Conservation (phyloP, 805 yeast genomes). For the Candida insectorum region DNA sequence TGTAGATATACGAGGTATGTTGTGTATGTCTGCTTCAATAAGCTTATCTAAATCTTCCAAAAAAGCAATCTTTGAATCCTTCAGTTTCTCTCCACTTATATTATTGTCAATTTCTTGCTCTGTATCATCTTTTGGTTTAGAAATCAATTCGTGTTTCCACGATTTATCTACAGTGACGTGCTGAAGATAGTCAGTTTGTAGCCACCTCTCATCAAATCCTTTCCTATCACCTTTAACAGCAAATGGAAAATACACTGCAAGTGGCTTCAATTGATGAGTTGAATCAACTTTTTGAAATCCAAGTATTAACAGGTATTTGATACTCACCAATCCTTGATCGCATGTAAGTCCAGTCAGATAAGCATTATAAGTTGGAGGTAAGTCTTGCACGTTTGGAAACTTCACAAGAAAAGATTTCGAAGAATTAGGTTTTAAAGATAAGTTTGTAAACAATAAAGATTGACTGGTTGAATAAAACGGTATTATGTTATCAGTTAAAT, state of each 20-base stretch:
- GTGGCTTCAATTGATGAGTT: constrained; percentile 12
- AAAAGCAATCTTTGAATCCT: constrained; percentile 16
- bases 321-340: constrained; percentile 38
- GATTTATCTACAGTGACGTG: constrained; percentile 20
- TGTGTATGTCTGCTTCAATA: constrained; percentile 28
- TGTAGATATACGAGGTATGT: constrained; percentile 31
- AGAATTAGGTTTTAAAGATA: constrained; percentile 16
- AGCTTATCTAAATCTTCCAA: constrained; percentile 29
- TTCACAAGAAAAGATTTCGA: constrained; percentile 18
- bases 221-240: constrained; percentile 21
- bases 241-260: constrained; percentile 35
- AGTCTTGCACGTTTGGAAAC: constrained; percentile 19
- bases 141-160: constrained; percentile 20
- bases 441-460: constrained; percentile 33
- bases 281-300: constrained; percentile 22
- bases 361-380: constrained; percentile 41
- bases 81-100: constrained; percentile 2
- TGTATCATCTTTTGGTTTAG: background rate
- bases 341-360: constrained; percentile 38
- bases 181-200: constrained; percentile 26
- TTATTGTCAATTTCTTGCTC: constrained; percentile 1
- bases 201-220: constrained; percentile 26
- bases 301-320: constrained; percentile 33
- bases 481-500: constrained; percentile 27
- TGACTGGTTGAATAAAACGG: constrained; percentile 43